Conservation (phyloP, 495 filamentous ascomycete genomes). For the Annulohypoxylon maeteangense region DNA sequence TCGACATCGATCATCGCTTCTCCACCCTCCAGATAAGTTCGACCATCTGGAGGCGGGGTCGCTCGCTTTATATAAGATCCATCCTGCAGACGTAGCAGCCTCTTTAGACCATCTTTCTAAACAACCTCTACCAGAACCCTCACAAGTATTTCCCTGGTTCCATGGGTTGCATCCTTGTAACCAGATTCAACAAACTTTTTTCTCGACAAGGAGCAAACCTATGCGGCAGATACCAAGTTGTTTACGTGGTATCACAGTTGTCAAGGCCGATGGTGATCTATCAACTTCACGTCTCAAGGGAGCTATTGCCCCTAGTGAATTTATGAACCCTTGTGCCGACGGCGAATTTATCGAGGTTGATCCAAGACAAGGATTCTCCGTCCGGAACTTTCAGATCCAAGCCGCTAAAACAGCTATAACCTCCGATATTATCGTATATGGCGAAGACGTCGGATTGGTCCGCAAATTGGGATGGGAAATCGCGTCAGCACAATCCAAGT, state of each 20-base stretch:
- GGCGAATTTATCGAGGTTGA: constrained; percentile 79
- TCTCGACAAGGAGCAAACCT: constrained; percentile 77
- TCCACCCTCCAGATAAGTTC: constrained; percentile 76
- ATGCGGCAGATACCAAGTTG: constrained; percentile 80
- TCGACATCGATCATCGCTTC: constrained; percentile 64
- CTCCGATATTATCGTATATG: constrained; percentile 93
- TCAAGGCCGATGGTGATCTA: constrained; percentile 89
- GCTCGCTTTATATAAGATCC: constrained; percentile 77
- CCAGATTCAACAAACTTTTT: constrained; percentile 88
- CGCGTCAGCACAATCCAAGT: constrained; percentile 77
- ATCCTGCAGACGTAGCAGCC: constrained; percentile 71
- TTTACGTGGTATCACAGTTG: constrained; percentile 82
- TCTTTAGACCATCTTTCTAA: constrained; percentile 78
- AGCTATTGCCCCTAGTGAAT: constrained; percentile 80
- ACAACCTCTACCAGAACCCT: constrained; percentile 84
- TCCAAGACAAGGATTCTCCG: constrained; percentile 82
- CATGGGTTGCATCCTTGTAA: constrained; percentile 94
- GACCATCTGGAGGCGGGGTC: constrained; percentile 61
- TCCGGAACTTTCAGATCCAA: constrained; percentile 97
- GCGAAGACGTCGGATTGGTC: constrained; percentile 72
- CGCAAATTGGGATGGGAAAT: constrained; percentile 75
- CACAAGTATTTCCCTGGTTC: constrained; percentile 93
- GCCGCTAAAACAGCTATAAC: constrained; percentile 87
- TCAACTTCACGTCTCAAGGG: constrained; percentile 82
- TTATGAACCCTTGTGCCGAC: constrained; percentile 62